Conservation (phyloP, 768 basidiomycete species). For the Rhodotorula sphaerocarpa region DNA sequence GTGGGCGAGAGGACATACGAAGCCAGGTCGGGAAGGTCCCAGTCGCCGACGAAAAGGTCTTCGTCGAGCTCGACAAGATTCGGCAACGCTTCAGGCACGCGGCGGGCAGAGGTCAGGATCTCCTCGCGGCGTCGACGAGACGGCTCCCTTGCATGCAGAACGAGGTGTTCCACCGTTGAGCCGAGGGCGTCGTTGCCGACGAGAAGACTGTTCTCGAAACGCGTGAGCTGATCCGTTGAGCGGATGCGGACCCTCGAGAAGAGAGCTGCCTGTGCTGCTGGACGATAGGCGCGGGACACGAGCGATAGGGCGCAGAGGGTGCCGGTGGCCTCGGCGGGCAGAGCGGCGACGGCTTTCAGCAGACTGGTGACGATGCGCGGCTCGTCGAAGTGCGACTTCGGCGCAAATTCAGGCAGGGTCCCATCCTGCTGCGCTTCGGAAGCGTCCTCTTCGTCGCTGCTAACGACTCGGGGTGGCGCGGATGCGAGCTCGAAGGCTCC, state of each 20-base stretch:
- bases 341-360: too few species aligned
- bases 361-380: too few species aligned
- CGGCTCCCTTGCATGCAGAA: background rate
- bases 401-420: too few species aligned
- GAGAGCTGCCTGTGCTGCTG: background rate
- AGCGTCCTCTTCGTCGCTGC: too few species aligned
- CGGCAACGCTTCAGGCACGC: constrained; percentile 1
- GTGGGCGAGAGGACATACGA: background rate
- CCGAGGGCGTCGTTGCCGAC: background rate
- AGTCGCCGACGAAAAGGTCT: constrained; percentile 10
- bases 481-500: too few species aligned
- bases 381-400: too few species aligned
- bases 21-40: constrained; percentile 4
- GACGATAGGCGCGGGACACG: constrained; percentile 3
- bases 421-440: too few species aligned
- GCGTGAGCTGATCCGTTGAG: background rate
- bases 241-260: background rate
- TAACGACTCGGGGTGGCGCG: too few species aligned
- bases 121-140: background rate
- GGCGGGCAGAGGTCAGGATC: background rate
- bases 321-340: too few species aligned
- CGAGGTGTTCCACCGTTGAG: background rate
- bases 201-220: background rate
- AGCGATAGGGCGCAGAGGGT: background rate
- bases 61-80: constrained; percentile 1